A percentile compares a stretch with the other conserved stretches of the same genome.
Conservation (phyloP, 176 grass and related monocot genomes). For the Eragrostis curvula region DNA sequence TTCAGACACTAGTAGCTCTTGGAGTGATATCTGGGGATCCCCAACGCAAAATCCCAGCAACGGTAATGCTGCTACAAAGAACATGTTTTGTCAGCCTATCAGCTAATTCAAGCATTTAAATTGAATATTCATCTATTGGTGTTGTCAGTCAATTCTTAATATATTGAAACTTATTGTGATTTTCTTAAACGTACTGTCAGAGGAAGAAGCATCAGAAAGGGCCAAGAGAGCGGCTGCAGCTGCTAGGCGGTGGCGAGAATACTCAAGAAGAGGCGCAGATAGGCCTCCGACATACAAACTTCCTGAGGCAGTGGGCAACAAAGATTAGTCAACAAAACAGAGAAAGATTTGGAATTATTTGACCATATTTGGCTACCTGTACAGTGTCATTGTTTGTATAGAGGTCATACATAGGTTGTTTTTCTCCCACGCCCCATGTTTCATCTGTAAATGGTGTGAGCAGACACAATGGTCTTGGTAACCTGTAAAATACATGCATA, state of each 20-base stretch:
- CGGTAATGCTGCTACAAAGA: conserved; percentile 42
- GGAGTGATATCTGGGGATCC: conserved; percentile 77
- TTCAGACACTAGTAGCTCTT: conserved; percentile 60
- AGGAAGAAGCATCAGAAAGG: conserved; percentile 69
- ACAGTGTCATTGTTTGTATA: conserved; percentile 21
- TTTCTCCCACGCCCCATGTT: not conserved
- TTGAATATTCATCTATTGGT: not conserved
- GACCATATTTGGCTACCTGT: conserved; percentile 25
- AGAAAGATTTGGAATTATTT: not conserved
- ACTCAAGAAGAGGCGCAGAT: conserved; percentile 72
- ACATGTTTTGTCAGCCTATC: conserved; percentile 8
- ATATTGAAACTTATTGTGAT: conserved; percentile 21
- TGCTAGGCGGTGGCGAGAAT: conserved; percentile 83
- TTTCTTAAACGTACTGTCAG: conserved; percentile 30
- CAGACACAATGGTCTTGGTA: not conserved
- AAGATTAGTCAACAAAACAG: conserved; percentile 49
- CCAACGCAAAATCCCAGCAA: conserved; percentile 46
- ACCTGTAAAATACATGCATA: conserved; percentile 1
- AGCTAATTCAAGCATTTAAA: not conserved
- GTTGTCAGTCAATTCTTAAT: not conserved
- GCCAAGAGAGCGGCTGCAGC: conserved; percentile 73
- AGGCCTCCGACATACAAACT: conserved; percentile 62
- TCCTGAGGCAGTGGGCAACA: conserved; percentile 68
- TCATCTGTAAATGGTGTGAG: conserved; percentile 16
- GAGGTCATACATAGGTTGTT: not conserved